Evolutionary conservation across 345 rosid genomes (phyloP), one percentile per base, ranked within the genome.

Genomic region (Rhodamnia rubescens): DNA sequence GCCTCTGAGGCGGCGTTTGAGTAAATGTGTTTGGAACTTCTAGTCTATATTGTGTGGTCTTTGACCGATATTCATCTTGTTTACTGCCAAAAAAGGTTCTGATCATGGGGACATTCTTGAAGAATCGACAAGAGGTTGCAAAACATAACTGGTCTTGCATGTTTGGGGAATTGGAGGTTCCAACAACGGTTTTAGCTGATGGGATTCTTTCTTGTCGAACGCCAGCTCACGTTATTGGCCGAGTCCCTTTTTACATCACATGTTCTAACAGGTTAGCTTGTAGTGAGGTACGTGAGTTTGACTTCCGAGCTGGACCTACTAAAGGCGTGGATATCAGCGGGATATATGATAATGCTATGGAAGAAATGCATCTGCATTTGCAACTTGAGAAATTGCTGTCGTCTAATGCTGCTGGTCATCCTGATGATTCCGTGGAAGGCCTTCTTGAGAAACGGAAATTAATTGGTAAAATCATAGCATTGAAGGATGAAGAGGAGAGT

Each of bases 131-230:
- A 88, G 96, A 96, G 88, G 92, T 93, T 86, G 82, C 85, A 5
- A 91, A 89, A 64, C 92, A 86, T 89, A 91, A 87, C 61, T 96
- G 99, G 99, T 96, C 99, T 85, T 96, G 99, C 82, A 96, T 96
- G 99, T 96, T 95, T 91, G 99, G 98, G 54, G 99, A 95, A 89
- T 92, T 95, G 88, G 99, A 96, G 90, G 98, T 96, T 92, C 97
- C 97, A 47, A 96, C 96, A 81, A 91, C 89, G 53, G 88, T 96
- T 87, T 87, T 96, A 86, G 94, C 94, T 2, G 94, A 93, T 81
- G 98, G 98, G 64, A 84, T 94, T 88, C 97, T 96, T 89, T 92
- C 93, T 84, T 96, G 99, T 87, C 88, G 86, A 86, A 90, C 93
- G 86, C 99, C 98, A 6, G 88, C 90, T 58, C 98, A 93, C 49